phyloP scores from a whole-genome alignment of 2,329 filamentous ascomycete genomes.

The Remersonia thermophila region DNA sequence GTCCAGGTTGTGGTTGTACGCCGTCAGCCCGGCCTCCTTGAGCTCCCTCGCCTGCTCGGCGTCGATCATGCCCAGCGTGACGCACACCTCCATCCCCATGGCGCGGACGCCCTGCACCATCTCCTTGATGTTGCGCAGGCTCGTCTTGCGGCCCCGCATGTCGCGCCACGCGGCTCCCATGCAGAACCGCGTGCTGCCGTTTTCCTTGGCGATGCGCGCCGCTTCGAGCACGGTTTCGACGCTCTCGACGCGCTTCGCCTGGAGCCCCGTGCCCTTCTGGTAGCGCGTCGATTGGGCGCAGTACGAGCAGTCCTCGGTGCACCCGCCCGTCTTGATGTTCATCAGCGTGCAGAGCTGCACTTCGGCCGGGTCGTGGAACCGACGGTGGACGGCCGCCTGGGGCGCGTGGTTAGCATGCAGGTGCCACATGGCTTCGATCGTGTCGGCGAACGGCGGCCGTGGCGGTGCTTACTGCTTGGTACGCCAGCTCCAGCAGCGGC shows the following conservation, averaged over 20 bases:
- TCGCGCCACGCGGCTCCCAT: conserved; percentile 93
- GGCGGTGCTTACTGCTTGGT: conserved; percentile 52
- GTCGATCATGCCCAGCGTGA: conserved; percentile 92
- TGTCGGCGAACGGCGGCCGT: not conserved
- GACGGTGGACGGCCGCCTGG: conserved; percentile 67
- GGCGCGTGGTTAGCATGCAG: not conserved
- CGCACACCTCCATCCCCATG: conserved; percentile 82
- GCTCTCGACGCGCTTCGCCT: conserved; percentile 65
- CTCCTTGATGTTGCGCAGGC: conserved; percentile 67
- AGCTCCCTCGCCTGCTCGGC: conserved; percentile 66
- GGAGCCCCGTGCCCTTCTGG: conserved; percentile 61
- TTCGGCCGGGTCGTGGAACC: conserved; percentile 71
- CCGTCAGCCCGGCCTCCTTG: conserved; percentile 72
- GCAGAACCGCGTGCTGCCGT: conserved; percentile 84
- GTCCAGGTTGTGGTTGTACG: conserved; percentile 92
- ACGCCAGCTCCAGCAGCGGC: conserved; percentile 66
- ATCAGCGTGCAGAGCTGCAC: conserved; percentile 90
- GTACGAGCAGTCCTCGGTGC: conserved; percentile 86
- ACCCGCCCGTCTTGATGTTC: conserved; percentile 94
- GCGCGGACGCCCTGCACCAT: conserved; percentile 74
- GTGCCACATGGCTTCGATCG: not conserved
- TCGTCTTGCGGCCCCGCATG: conserved; percentile 81
- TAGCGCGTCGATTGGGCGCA: conserved; percentile 81
- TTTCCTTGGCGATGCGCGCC: conserved; percentile 63
- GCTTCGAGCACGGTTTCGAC: conserved; percentile 73